Conservation (phyloP, 192 early-diverging fungal species). For the Kappamyces sp. region DNA sequence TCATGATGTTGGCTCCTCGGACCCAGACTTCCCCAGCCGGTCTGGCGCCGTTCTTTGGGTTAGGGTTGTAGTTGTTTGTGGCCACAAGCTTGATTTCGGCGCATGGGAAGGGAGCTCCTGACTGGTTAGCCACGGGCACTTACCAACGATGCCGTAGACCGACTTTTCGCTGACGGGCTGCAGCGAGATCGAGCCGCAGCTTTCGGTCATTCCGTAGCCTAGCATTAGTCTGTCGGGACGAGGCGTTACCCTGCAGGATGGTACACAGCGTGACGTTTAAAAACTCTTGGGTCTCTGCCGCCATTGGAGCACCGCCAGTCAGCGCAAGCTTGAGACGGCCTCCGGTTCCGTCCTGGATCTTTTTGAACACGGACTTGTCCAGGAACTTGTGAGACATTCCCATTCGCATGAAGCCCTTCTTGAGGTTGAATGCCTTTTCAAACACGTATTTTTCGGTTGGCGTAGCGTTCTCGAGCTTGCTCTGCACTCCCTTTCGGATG, state of each 20-base stretch:
- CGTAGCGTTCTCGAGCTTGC: constrained; percentile 48
- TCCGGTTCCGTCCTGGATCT: constrained; percentile 75
- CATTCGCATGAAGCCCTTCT: constrained; percentile 5
- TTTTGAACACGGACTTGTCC: constrained; percentile 74
- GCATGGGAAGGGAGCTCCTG: constrained; percentile 58
- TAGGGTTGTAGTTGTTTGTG: constrained; percentile 40
- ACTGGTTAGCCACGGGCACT: no score
- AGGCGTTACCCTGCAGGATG: constrained; percentile 86
- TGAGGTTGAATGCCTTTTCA: constrained; percentile 50
- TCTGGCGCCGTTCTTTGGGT: constrained; percentile 42
- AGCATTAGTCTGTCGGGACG: constrained; percentile 73
- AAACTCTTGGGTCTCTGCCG: constrained; percentile 75
- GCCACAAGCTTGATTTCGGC: constrained; percentile 73
- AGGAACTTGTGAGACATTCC: constrained; percentile 22
- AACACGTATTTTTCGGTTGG: constrained; percentile 65
- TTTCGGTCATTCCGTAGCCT: constrained; percentile 86
- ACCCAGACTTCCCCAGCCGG: constrained; percentile 81
- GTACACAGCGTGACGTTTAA: constrained; percentile 70
- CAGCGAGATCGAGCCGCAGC: constrained; percentile 56
- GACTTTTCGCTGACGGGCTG: constrained; percentile 32
- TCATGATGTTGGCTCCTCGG: constrained; percentile 73
- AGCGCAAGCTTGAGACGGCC: constrained; percentile 74
- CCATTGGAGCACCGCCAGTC: constrained; percentile 87
- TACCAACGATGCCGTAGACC: constrained; percentile 43
- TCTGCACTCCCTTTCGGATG: constrained; percentile 76